phyloP scores from a whole-genome alignment of 2,329 filamentous ascomycete genomes.

The Trichoderma endophyticum region DNA sequence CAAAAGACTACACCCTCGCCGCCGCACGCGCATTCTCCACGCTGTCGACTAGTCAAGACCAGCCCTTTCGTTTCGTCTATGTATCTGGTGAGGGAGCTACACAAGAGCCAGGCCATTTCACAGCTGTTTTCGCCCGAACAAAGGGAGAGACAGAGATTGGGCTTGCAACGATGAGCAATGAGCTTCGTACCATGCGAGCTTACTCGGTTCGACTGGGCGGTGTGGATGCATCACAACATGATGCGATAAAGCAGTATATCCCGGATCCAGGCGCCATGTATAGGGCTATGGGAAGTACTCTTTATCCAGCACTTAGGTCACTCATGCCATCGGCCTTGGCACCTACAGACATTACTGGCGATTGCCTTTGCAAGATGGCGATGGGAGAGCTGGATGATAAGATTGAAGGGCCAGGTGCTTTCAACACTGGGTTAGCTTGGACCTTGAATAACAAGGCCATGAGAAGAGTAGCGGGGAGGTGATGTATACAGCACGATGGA shows the following conservation, averaged over 20 bases:
- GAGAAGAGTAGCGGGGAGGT: neutral
- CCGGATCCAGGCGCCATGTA: neutral
- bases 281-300: neutral
- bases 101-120: neutral
- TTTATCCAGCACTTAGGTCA: neutral
- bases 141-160: neutral
- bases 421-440: neutral
- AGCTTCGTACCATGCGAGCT: neutral
- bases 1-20: constrained; percentile 60
- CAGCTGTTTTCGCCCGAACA: neutral
- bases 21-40: constrained; percentile 34
- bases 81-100: neutral
- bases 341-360: neutral
- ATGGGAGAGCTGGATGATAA: neutral
- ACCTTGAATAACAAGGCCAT: neutral
- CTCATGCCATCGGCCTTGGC: neutral
- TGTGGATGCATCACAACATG: neutral
- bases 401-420: neutral
- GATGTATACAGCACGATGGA: neutral
- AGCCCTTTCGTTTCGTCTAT: neutral
- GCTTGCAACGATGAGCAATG: neutral
- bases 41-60: neutral
- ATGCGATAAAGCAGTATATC: neutral
- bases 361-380: neutral
- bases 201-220: neutral